Evolutionary conservation across 345 rosid species (phyloP).

Genomic region (Laguncularia racemosa): DNA sequence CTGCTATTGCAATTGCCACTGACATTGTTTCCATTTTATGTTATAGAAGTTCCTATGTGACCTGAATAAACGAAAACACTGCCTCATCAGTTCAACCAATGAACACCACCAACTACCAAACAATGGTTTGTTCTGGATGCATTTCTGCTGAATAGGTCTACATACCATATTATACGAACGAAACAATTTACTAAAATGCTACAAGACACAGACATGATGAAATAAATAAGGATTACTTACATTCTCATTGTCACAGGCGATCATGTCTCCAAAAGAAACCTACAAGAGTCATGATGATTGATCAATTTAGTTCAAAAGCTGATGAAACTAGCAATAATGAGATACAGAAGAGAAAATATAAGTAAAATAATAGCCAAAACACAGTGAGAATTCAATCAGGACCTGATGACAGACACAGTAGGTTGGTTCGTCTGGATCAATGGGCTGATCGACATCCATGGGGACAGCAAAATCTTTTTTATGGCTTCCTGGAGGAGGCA

Average conservation of each 20-base stretch:
- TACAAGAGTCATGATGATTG: slow-evolving; percentile 18
- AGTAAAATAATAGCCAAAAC: not conserved
- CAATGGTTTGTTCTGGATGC: not conserved
- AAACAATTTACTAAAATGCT: not conserved
- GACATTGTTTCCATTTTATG: no score
- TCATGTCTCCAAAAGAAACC: slow-evolving; percentile 99
- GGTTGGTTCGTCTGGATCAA: slow-evolving; percentile 98
- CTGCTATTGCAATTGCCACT: no score
- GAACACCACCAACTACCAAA: slow-evolving; percentile 1
- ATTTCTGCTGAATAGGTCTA: not conserved
- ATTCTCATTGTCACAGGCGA: slow-evolving; percentile 96
- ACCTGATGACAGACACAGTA: slow-evolving; percentile 99
- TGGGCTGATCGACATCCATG: slow-evolving; percentile 74
- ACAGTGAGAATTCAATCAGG: slow-evolving; percentile 9
- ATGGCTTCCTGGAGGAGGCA: slow-evolving; percentile 98
- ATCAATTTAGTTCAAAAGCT: slow-evolving; percentile 4
- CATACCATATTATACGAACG: not conserved
- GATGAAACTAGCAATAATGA: slow-evolving; percentile 1
- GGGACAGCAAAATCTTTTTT: slow-evolving; percentile 55
- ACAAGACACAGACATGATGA: not conserved
- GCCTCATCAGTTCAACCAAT: not conserved
- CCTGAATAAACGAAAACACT: not conserved
- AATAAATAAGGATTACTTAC: slow-evolving; percentile 38
- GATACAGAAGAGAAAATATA: slow-evolving; percentile 4
- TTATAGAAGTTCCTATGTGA: not conserved